Evolutionary conservation across 2,329 filamentous ascomycete genomes (phyloP).

Genomic region (Sarocladium kiliense): DNA sequence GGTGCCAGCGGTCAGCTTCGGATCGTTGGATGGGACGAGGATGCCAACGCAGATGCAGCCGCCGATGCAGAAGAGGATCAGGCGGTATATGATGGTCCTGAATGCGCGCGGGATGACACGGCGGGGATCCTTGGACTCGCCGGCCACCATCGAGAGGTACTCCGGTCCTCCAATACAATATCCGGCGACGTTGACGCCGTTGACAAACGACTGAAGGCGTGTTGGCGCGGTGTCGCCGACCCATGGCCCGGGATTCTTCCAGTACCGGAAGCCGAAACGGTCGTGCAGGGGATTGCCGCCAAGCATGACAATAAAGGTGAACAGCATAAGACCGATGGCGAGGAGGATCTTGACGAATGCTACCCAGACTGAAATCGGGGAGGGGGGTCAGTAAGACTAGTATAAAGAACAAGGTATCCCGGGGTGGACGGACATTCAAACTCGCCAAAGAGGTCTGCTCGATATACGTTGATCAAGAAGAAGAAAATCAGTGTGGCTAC

Average conservation of each 20-base stretch:
- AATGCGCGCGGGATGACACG: background rate
- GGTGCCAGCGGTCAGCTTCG: background rate
- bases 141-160: background rate
- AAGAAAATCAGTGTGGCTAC: no score
- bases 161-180: background rate
- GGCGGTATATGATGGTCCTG: background rate
- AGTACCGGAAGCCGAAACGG: constrained; percentile 9
- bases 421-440: no score
- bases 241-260: constrained; percentile 4
- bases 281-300: constrained; percentile 10
- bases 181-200: constrained; percentile 6
- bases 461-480: no score
- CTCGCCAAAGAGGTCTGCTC: no score
- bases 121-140: background rate
- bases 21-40: constrained; percentile 5
- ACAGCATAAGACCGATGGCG: no score
- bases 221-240: background rate
- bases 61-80: background rate
- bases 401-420: no score
- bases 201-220: background rate
- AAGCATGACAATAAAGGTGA: constrained; percentile 9
- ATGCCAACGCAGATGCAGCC: background rate
- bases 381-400: no score
- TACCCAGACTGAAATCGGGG: no score
- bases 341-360: no score